Evolutionary conservation across 306 rosid species (phyloP), one percentile per base, ranked within the genome.

Genomic region (Ormosia emarginata): DNA sequence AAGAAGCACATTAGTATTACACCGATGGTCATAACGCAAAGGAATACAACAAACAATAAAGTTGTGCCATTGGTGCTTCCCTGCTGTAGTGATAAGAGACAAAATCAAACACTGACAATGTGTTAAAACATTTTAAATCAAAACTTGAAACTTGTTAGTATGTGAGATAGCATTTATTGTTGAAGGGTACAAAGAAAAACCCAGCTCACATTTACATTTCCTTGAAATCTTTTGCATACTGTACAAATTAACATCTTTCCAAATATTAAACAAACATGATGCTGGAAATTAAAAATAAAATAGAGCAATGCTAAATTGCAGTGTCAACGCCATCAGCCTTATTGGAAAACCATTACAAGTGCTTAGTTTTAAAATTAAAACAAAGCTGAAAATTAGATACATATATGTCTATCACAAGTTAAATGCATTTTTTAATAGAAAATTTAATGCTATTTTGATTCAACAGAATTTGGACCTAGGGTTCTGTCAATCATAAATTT

Each of bases 1-100:
- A 95, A 86, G 90, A 95, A 93, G 83, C 86, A 90, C 98, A 95
- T 90, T 41, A 93, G 89, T 86, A 87, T 67, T 69, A 86, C 86
- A 68, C 99, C 99, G 67, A 95, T 79, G 57, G 91, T 85, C 94
- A 92, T 88, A 57, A 84, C 82, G 77, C 87, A 81, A 82, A 95
- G 98, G 83, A 95, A 95, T 71, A 95, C 94, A 64, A 84, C 47
- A 83, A 90, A 95, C 87, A 95, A 79, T 62, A 91, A 59, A 50
- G 93, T 93, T 71, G 97, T 85, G 81, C 92, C 84, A 5, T 81
- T 87, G 71, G 88, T 85, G 74, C 78, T 84, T 74, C 96, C 97
- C 39, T 72, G 98, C 99, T 95, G 91, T 82, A 66, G 72, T 75
- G 63, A 84, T 67, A 30, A 58, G 74, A 82, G 43, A 56, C 52